Conservation (phyloP, 805 yeast species). For the Aciculoconidium aculeatum region DNA sequence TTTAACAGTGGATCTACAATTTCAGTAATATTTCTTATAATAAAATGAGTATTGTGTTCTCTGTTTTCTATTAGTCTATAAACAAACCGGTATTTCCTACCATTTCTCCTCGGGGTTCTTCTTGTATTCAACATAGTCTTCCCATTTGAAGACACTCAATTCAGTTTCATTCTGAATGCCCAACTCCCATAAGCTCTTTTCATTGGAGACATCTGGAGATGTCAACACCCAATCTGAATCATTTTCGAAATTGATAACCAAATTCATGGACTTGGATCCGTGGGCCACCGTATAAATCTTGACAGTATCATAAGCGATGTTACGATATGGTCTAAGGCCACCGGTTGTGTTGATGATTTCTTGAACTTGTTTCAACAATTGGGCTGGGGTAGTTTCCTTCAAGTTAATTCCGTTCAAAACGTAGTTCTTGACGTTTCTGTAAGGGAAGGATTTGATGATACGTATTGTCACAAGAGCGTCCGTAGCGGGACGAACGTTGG, state of each 20-base stretch:
- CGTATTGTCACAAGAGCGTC: constrained; percentile 80
- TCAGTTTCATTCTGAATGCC: constrained; percentile 84
- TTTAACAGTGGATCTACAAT: too few species aligned
- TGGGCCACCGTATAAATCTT: constrained; percentile 94
- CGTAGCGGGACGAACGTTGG: constrained; percentile 65
- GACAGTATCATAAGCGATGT: constrained; percentile 63
- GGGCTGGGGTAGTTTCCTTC: constrained; percentile 57
- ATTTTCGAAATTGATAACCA: constrained; percentile 85
- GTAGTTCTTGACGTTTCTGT: constrained; percentile 77
- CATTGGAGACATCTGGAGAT: constrained; percentile 13
- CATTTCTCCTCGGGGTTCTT: constrained; percentile 88
- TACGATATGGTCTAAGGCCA: constrained; percentile 76
- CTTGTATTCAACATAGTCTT: constrained; percentile 63
- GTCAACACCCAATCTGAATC: constrained; percentile 60
- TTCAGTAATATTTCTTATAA: too few species aligned
- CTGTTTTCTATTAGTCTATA: too few species aligned
- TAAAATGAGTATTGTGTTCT: too few species aligned
- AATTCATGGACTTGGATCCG: constrained; percentile 86
- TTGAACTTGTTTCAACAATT: constrained; percentile 50
- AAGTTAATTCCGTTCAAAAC: constrained; percentile 68
- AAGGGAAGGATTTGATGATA: constrained; percentile 85
- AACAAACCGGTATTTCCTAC: too few species aligned
- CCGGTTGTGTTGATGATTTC: constrained; percentile 50
- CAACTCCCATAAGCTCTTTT: constrained; percentile 27
- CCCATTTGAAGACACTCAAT: constrained; percentile 68